phyloP scores from a whole-genome alignment of 2,329 filamentous ascomycete species.

The Ustilaginoidea virens region DNA sequence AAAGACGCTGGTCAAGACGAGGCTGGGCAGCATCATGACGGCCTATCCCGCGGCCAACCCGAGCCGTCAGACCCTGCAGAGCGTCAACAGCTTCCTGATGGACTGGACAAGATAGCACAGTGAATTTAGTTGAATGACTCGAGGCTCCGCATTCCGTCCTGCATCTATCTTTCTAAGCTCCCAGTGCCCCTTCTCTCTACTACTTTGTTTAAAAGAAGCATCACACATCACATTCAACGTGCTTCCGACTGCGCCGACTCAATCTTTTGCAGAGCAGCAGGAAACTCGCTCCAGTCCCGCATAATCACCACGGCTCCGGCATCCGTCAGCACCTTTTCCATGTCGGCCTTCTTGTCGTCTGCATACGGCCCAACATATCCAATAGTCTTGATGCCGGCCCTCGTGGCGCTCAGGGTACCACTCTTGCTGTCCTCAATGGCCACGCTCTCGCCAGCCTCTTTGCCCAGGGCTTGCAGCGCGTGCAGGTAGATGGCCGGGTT shows the following conservation, averaged over 20 bases:
- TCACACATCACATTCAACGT: conserved; percentile 4
- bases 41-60: conserved; percentile 69
- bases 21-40: conserved; percentile 70
- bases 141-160: too few relatives aligned
- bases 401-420: conserved; percentile 57
- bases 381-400: conserved; percentile 66
- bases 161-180: too few relatives aligned
- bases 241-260: too few relatives aligned
- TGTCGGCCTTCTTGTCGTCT: conserved; percentile 44
- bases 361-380: conserved; percentile 74
- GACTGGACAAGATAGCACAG: conserved; percentile 27
- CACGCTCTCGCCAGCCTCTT: conserved; percentile 55
- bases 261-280: conserved; percentile 28
- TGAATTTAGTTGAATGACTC: too few relatives aligned
- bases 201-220: background rate
- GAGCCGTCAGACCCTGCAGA: conserved; percentile 71
- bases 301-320: conserved; percentile 50
- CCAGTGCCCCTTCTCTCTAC: too few relatives aligned
- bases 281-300: conserved; percentile 42
- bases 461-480: conserved; percentile 58
- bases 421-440: conserved; percentile 84
- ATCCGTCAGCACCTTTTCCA: conserved; percentile 44
- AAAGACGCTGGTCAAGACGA: conserved; percentile 63
- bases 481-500: conserved; percentile 78
- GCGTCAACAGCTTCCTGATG: conserved; percentile 84